These are phyloP conservation scores for Aspergillus fructus DNA, from an alignment of 2,329 filamentous ascomycete species.

Conservation along the genomic window DNA sequence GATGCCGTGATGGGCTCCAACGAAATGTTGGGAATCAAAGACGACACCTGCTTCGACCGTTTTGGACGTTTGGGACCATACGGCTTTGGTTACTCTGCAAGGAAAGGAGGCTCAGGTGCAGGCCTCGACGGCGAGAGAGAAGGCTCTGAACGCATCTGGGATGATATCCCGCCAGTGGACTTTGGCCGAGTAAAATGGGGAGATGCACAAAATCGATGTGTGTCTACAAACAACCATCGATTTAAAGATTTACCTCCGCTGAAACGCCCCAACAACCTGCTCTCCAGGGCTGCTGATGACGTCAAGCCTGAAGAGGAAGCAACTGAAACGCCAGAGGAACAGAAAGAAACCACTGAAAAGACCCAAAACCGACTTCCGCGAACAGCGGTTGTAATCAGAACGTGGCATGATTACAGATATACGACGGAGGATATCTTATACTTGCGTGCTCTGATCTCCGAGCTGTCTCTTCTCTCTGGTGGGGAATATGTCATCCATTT, in stretches of 20 bases:
- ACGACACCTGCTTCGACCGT: slow-evolving; percentile 90
- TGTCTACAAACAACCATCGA: slow-evolving; percentile 66
- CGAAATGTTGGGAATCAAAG: slow-evolving; percentile 71
- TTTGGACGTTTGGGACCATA: slow-evolving; percentile 88
- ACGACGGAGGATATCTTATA: slow-evolving; percentile 76
- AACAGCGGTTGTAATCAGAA: slow-evolving; percentile 75
- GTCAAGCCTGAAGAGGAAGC: slow-evolving; percentile 14
- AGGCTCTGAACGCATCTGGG: slow-evolving; percentile 78
- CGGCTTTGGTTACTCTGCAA: slow-evolving; percentile 78
- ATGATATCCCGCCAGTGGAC: slow-evolving; percentile 68
- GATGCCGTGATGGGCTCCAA: slow-evolving; percentile 85
- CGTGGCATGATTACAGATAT: slow-evolving; percentile 77
- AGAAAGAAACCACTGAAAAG: slow-evolving; percentile 21
- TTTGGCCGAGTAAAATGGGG: slow-evolving; percentile 77
- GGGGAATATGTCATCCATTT: slow-evolving; percentile 83
- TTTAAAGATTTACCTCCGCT: slow-evolving; percentile 54
- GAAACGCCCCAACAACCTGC: slow-evolving; percentile 22
- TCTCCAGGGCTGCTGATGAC: slow-evolving; percentile 33
- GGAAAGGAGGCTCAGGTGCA: slow-evolving; percentile 77
- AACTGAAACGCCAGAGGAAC: slow-evolving; percentile 9
- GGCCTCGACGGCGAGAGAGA: slow-evolving; percentile 81
- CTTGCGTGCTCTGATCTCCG: slow-evolving; percentile 76
- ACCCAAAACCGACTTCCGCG: slow-evolving; percentile 46
- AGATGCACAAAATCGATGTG: slow-evolving; percentile 72
- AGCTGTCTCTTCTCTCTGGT: slow-evolving; percentile 73